Conservation (phyloP, 2,329 filamentous ascomycete genomes). For the Fusarium abutilonis region DNA sequence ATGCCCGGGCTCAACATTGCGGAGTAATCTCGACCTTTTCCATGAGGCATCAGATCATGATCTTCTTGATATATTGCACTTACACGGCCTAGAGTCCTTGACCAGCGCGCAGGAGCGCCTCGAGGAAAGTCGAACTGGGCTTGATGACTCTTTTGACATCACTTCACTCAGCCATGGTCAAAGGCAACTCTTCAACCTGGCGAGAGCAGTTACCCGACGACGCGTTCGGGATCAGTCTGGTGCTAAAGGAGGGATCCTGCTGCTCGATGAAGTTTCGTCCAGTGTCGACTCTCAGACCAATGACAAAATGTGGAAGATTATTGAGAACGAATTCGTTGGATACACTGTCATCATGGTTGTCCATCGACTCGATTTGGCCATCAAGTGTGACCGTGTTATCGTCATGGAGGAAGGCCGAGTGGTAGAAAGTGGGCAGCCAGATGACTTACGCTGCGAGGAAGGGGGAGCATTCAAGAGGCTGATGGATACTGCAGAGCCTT, state of each 20-base stretch:
- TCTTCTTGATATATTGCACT: too few species aligned
- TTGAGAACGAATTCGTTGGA: constrained; percentile 50
- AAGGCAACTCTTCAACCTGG: constrained; percentile 70
- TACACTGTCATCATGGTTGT: constrained; percentile 63
- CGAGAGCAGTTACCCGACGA: constrained; percentile 63
- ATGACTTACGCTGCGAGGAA: too few species aligned
- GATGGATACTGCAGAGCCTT: too few species aligned
- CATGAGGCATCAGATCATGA: too few species aligned
- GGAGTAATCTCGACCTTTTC: too few species aligned
- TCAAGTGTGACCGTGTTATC: constrained; percentile 26
- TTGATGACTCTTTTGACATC: constrained; percentile 45
- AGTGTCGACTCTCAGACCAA: constrained; percentile 55
- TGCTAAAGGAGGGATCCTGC: constrained; percentile 40
- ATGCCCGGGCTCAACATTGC: too few species aligned
- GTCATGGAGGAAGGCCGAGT: too few species aligned
- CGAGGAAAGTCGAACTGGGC: constrained; percentile 52
- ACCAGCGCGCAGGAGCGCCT: too few species aligned
- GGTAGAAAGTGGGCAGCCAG: too few species aligned
- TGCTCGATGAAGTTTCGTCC: constrained; percentile 55
- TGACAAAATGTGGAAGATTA: constrained; percentile 51
- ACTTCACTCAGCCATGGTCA: constrained; percentile 63
- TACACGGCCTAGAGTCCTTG: too few species aligned
- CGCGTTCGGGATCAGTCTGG: constrained; percentile 3
- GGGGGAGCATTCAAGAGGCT: too few species aligned
- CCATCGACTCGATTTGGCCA: constrained; percentile 58